phyloP scores from a whole-genome alignment of 2,329 filamentous ascomycete genomes.

The Macroventuria anomochaeta region DNA sequence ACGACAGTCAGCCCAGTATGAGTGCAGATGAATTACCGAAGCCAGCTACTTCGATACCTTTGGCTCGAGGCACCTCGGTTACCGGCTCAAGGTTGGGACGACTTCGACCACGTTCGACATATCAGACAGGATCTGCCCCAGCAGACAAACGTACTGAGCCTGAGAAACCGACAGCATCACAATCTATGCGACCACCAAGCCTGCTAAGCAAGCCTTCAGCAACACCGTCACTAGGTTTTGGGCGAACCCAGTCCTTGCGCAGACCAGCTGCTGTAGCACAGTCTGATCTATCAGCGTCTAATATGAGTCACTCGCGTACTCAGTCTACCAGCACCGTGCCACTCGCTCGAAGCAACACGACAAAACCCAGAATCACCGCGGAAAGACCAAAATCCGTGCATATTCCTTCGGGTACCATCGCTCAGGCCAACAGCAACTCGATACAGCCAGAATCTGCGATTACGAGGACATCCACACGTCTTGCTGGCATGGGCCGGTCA shows the following conservation, averaged over 20 bases:
- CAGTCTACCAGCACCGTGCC: constrained; percentile 33
- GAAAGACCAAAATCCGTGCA: constrained; percentile 39
- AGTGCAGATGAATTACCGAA: background rate
- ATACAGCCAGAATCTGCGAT: constrained; percentile 17
- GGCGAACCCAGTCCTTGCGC: constrained; percentile 41
- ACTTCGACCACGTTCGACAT: constrained; percentile 41
- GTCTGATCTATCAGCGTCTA: constrained; percentile 16
- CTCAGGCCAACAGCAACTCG: constrained; percentile 15
- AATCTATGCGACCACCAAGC: constrained; percentile 28
- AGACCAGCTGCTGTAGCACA: constrained; percentile 32
- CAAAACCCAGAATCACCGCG: constrained; percentile 18
- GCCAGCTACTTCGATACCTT: constrained; percentile 4
- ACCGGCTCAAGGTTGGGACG: constrained; percentile 23
- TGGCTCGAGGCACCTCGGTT: constrained; percentile 9
- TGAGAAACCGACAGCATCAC: constrained; percentile 16
- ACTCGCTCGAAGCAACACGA: constrained; percentile 20
- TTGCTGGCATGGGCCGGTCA: constrained; percentile 36
- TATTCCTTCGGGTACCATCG: constrained; percentile 16
- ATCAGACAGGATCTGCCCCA: constrained; percentile 30
- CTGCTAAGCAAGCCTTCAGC: constrained; percentile 28
- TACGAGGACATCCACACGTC: constrained; percentile 29
- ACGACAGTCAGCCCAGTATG: background rate
- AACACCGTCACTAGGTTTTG: constrained; percentile 25
- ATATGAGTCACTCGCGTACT: constrained; percentile 32
- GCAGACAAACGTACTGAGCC: constrained; percentile 11